phyloP scores from a whole-genome alignment of 495 filamentous ascomycete species.

The Aspergillus cavernicola region DNA sequence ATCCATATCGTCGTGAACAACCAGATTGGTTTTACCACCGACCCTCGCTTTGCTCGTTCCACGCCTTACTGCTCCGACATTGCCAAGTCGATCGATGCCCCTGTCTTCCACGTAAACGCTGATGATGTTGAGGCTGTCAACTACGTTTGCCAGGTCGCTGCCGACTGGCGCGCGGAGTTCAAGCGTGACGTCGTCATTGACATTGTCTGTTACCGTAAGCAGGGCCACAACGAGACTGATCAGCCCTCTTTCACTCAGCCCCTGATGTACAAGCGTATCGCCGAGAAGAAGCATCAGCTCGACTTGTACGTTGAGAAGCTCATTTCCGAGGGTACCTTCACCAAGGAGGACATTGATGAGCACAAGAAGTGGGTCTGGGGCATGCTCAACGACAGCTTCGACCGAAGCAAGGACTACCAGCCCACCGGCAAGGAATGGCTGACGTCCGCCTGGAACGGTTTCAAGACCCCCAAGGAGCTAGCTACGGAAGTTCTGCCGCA shows the following conservation, averaged over 20 bases:
- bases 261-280: conserved; percentile 97
- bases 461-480: conserved; percentile 97
- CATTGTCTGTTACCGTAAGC: conserved; percentile 97
- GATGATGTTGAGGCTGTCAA: conserved; percentile 98
- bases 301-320: conserved; percentile 87
- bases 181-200: conserved; percentile 97
- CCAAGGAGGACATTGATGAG: conserved; percentile 95
- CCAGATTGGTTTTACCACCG: conserved; percentile 99
- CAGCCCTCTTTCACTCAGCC: conserved; percentile 99
- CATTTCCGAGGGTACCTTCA: conserved; percentile 85
- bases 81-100: conserved; percentile 96
- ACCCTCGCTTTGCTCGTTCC: conserved; percentile 93
- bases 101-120: conserved; percentile 98
- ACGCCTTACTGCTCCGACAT: conserved; percentile 99
- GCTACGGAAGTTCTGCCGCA: conserved; percentile 93
- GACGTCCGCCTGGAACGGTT: conserved; percentile 97
- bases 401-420: conserved; percentile 95
- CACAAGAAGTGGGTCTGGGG: conserved; percentile 99
- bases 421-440: conserved; percentile 97
- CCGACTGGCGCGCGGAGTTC: conserved; percentile 97
- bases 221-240: conserved; percentile 99
- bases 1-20: conserved; percentile 98
- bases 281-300: conserved; percentile 71
- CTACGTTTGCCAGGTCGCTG: conserved; percentile 93
- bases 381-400: conserved; percentile 95